Evolutionary conservation across 2,329 filamentous ascomycete species (phyloP), one percentile per base, ranked within the genome.

Genomic region (Basipetospora chlamydospora): DNA sequence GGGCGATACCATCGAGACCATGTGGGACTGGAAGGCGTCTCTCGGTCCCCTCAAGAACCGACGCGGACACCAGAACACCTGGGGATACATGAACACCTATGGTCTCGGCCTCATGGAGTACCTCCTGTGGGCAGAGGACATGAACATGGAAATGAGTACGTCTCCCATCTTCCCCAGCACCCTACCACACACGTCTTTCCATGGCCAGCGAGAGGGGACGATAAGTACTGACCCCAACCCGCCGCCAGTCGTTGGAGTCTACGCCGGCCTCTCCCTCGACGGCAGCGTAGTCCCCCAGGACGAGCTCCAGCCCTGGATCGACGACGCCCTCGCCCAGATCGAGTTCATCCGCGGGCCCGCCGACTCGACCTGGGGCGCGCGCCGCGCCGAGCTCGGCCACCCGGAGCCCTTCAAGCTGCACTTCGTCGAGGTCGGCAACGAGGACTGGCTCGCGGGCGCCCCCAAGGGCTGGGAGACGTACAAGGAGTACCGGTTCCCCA

Each of bases 381-480:
- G 64, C 6, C 70, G 76, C 13, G 73, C 72, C 6, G 54, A 64
- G 29, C 60, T 76, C 3, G 77, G 77, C 3, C 68, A 78, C 45
- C 64, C 71, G 0, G 61, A 73, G 40, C 76, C 77, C 0, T 80
- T 72, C 56, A 57, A 50, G 21, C 60, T 81, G 33, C 58, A 66
- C 9, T 76, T 69, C 44, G 70, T 80, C 38, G 77, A 80, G 52
- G 56, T 80, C 29, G 77, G 77, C 40, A 80, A 81, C 49, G 77
- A 81, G 49, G 77, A 81, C 45, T 70, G 69, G 59, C 63, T 78
- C 4, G 64, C 60, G 18, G 61, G 62, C 3, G 66, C 63, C 5
- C 57, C 61, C 2, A 46, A 48, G 0, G 60, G 66, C 4, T 66
- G 60, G 49, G 52, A 60, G 2, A 60, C 65, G 5, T 68, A 64